A percentile compares a stretch with the other conserved stretches of the same genome.
Conservation (phyloP, 2,329 filamentous ascomycete species). For the Cladosporium phlei region DNA sequence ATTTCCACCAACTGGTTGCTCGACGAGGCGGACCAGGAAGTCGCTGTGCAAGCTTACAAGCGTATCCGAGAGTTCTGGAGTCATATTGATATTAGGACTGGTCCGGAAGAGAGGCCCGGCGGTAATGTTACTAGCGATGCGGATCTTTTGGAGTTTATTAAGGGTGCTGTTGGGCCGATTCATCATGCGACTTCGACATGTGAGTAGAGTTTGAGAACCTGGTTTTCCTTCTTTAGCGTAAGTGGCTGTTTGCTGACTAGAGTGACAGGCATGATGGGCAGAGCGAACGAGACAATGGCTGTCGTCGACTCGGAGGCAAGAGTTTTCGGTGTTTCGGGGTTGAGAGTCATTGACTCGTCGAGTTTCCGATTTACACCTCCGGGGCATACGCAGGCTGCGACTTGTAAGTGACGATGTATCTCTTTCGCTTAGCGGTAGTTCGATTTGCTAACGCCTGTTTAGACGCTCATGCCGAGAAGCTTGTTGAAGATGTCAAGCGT, state of each 20-base stretch:
- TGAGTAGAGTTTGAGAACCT: constrained; percentile 32
- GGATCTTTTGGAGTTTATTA: constrained; percentile 45
- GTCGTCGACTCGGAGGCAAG: constrained; percentile 55
- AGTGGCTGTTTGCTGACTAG: too few species aligned
- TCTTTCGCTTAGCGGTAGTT: not conserved
- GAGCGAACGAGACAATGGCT: constrained; percentile 48
- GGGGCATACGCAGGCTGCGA: constrained; percentile 8
- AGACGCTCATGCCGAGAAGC: constrained; percentile 12
- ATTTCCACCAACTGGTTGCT: constrained; percentile 33
- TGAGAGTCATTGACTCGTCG: constrained; percentile 55
- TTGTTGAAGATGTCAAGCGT: constrained; percentile 4
- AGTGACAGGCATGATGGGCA: constrained; percentile 53
- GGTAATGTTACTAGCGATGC: constrained; percentile 39
- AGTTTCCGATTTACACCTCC: constrained; percentile 9
- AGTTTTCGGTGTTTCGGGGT: constrained; percentile 50
- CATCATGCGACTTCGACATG: constrained; percentile 8
- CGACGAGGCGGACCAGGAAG: constrained; percentile 10
- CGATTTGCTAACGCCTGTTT: not conserved
- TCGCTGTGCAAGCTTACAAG: constrained; percentile 24
- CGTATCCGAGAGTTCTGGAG: constrained; percentile 9
- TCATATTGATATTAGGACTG: not conserved
- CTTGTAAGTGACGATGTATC: not conserved
- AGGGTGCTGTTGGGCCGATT: constrained; percentile 15
- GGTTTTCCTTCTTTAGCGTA: too few species aligned
- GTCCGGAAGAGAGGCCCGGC: constrained; percentile 39